phyloP scores from a whole-genome alignment of 2,329 filamentous ascomycete genomes.

The Fusarium siculi region DNA sequence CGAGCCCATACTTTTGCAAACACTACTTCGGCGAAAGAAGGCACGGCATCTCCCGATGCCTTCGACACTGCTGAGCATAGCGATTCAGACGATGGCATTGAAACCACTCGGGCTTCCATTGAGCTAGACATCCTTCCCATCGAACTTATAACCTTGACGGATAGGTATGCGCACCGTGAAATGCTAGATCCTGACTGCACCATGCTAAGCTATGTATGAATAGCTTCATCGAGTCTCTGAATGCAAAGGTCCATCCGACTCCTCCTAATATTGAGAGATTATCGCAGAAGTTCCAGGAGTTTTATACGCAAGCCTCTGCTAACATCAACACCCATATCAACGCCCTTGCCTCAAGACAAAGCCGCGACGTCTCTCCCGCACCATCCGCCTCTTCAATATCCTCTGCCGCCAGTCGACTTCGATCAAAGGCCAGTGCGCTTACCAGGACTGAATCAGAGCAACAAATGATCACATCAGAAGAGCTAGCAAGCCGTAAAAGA shows the following conservation, averaged over 20 bases:
- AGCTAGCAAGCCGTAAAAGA: conserved; percentile 82
- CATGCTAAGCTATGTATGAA: conserved; percentile 31
- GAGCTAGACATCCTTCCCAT: conserved; percentile 92
- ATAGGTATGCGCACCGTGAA: conserved; percentile 70
- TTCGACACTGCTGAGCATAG: conserved; percentile 60
- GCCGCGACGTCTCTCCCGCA: conserved; percentile 70
- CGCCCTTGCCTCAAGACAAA: conserved; percentile 78
- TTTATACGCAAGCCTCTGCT: conserved; percentile 82
- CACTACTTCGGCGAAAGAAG: conserved; percentile 44
- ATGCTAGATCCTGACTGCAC: neutral
- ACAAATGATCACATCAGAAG: conserved; percentile 90
- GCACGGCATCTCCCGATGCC: conserved; percentile 54
- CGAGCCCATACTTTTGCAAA: conserved; percentile 61
- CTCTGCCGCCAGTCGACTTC: conserved; percentile 66
- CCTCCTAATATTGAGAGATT: conserved; percentile 86
- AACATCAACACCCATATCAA: conserved; percentile 91
- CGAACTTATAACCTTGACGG: conserved; percentile 88
- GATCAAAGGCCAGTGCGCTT: conserved; percentile 66
- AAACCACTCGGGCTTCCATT: conserved; percentile 66
- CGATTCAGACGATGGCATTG: conserved; percentile 57
- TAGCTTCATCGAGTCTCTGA: conserved; percentile 91
- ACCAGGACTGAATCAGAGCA: conserved; percentile 66
- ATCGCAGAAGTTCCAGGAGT: conserved; percentile 91
- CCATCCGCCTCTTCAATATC: conserved; percentile 65
- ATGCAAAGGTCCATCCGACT: conserved; percentile 84